A percentile compares a stretch with the other conserved stretches of the same genome.
These are phyloP conservation scores for Penicillium thymicola DNA, from an alignment of 2,329 filamentous ascomycete species.

Conservation along the genomic window DNA sequence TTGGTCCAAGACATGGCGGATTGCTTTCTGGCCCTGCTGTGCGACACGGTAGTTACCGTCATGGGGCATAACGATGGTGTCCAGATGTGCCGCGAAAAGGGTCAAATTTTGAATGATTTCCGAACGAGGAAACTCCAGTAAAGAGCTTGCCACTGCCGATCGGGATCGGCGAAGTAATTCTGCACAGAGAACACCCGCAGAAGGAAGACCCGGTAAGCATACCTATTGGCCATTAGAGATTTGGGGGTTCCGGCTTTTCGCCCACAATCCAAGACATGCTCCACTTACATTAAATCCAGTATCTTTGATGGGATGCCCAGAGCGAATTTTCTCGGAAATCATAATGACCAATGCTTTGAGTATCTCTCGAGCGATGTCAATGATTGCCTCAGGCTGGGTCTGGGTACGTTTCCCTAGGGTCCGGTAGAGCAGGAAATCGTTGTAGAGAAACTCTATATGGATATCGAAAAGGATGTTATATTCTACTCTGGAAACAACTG, in stretches of 20 bases:
- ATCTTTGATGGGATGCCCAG: slow-evolving; percentile 10
- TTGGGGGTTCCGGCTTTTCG: too few relatives aligned
- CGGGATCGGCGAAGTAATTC: slow-evolving; percentile 26
- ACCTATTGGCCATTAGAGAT: background rate
- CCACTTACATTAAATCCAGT: slow-evolving; percentile 4
- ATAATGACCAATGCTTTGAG: slow-evolving; percentile 17
- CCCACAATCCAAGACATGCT: too few relatives aligned
- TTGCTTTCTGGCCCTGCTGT: slow-evolving; percentile 21
- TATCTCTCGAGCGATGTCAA: slow-evolving; percentile 24
- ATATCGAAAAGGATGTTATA: slow-evolving; percentile 14
- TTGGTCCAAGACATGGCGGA: slow-evolving; percentile 24
- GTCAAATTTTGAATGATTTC: slow-evolving; percentile 30
- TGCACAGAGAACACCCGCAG: slow-evolving; percentile 27
- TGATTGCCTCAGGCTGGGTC: slow-evolving; percentile 16
- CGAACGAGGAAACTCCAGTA: slow-evolving; percentile 19
- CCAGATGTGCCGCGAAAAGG: slow-evolving; percentile 25
- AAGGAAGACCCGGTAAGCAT: slow-evolving; percentile 26
- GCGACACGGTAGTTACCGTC: slow-evolving; percentile 26
- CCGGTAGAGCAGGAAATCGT: slow-evolving; percentile 24
- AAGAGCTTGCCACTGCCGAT: background rate
- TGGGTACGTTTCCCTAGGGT: slow-evolving; percentile 20
- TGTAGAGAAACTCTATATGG: slow-evolving; percentile 24
- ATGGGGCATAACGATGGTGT: slow-evolving; percentile 18
- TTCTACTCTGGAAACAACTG: background rate
- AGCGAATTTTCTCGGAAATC: slow-evolving; percentile 8